A percentile compares a stretch with the other conserved stretches of the same genome.
Conservation (phyloP, 1,139 yeast genomes). For the Hansenula anomala region DNA sequence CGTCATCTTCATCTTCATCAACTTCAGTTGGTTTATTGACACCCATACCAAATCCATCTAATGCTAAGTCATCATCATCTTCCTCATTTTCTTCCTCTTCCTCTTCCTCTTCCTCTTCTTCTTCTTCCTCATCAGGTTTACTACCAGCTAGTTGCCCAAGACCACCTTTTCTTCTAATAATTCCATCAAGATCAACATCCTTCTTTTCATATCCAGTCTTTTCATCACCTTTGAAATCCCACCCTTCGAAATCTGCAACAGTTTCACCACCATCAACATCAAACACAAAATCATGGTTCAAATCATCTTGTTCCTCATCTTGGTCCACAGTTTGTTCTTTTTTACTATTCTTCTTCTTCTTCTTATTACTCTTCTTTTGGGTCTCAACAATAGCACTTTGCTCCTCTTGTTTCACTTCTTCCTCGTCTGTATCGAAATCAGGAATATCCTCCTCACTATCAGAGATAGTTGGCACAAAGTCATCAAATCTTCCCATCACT, state of each 20-base stretch:
- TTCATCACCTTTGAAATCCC: constrained; percentile 70
- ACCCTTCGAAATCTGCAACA: constrained; percentile 56
- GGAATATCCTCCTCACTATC: constrained; percentile 63
- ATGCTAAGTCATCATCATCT: constrained; percentile 40
- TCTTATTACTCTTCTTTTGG: constrained; percentile 35
- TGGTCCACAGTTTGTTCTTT: constrained; percentile 23
- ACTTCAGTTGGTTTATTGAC: constrained; percentile 30
- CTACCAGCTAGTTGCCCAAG: constrained; percentile 51
- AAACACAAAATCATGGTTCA: constrained; percentile 71
- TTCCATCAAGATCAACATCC: constrained; percentile 83
- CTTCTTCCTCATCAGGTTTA: constrained; percentile 29
- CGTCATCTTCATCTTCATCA: constrained; percentile 25
- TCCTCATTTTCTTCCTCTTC: constrained; percentile 32
- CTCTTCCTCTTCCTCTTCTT: constrained; percentile 30
- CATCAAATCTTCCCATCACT: constrained; percentile 26
- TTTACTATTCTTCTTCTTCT: constrained; percentile 25
- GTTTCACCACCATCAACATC: constrained; percentile 55
- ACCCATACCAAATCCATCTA: constrained; percentile 75
- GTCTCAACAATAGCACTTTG: constrained; percentile 85
- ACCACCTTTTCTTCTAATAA: constrained; percentile 79
- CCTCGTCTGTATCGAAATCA: constrained; percentile 50
- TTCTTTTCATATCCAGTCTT: constrained; percentile 33
- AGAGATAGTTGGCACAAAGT: constrained; percentile 68
- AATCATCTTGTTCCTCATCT: constrained; percentile 37
- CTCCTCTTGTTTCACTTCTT: constrained; percentile 39